Evolutionary conservation across 176 grass and related monocot genomes (phyloP).

Genomic region (Oryza meridionalis): DNA sequence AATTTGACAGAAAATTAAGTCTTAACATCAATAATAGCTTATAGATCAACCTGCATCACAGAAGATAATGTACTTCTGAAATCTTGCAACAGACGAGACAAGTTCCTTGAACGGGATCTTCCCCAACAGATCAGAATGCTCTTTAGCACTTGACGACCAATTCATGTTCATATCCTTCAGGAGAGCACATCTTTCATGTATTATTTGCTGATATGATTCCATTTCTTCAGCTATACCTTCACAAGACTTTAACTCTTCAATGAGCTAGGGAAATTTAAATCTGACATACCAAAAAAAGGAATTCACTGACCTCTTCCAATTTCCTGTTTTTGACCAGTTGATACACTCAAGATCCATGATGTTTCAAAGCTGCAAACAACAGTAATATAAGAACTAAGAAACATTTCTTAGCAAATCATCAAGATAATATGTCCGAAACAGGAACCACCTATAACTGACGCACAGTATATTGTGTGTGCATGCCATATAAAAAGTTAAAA

Average conservation of each 20-base stretch:
- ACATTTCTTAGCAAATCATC: not conserved
- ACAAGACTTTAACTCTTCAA: constrained; percentile 40
- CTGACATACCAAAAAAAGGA: constrained; percentile 26
- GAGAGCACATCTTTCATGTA: constrained; percentile 62
- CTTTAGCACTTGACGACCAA: constrained; percentile 30
- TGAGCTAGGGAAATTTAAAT: constrained; percentile 31
- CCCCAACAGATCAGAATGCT: constrained; percentile 43
- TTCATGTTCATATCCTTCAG: constrained; percentile 60
- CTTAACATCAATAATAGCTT: constrained; percentile 31
- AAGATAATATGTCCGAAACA: constrained; percentile 19
- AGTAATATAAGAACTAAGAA: constrained; percentile 38
- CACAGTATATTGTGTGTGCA: not conserved
- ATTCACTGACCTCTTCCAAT: constrained; percentile 59
- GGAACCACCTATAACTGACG: constrained; percentile 1
- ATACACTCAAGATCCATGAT: constrained; percentile 66
- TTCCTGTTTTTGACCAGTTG: constrained; percentile 59
- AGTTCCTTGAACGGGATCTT: constrained; percentile 46
- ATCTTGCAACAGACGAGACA: constrained; percentile 77
- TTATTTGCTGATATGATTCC: constrained; percentile 53
- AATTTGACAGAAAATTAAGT: not conserved
- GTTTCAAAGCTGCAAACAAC: constrained; percentile 63
- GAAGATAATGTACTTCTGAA: constrained; percentile 62
- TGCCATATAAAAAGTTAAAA: not conserved
- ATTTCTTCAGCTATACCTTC: constrained; percentile 67
- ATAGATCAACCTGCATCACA: constrained; percentile 73